Evolutionary conservation across 805 yeast species (phyloP).

Genomic region (Maudiozyma bulderi): DNA sequence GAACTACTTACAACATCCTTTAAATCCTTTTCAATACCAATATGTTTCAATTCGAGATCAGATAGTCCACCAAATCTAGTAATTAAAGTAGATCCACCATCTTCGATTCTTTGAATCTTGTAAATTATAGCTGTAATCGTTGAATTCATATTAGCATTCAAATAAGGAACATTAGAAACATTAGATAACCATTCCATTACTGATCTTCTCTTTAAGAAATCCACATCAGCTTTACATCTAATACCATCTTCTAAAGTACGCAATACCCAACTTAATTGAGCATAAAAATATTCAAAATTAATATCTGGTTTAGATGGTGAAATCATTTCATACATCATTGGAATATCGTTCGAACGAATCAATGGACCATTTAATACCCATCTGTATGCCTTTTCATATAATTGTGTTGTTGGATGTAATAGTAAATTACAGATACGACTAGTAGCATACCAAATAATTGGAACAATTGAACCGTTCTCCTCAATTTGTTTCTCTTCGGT

Average conservation of each 20-base stretch:
- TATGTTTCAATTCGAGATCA: slow-evolving; percentile 28
- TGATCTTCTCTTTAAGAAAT: slow-evolving; percentile 41
- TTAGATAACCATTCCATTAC: slow-evolving; percentile 62
- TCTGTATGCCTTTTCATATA: slow-evolving; percentile 62
- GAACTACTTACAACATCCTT: slow-evolving; percentile 10
- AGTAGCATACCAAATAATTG: slow-evolving; percentile 45
- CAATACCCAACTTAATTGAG: slow-evolving; percentile 60
- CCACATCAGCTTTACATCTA: slow-evolving; percentile 41
- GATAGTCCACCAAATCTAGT: slow-evolving; percentile 46
- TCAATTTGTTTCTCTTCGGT: slow-evolving; percentile 11
- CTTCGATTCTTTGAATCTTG: slow-evolving; percentile 42
- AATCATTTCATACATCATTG: slow-evolving; percentile 31
- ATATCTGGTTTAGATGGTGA: slow-evolving; percentile 15
- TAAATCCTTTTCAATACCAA: slow-evolving; percentile 7
- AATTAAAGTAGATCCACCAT: slow-evolving; percentile 48
- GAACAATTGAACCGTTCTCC: slow-evolving; percentile 26
- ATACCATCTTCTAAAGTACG: slow-evolving; percentile 40
- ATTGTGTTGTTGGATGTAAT: slow-evolving; percentile 58
- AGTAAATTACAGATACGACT: slow-evolving; percentile 50
- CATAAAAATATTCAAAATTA: slow-evolving; percentile 37
- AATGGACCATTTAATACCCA: slow-evolving; percentile 46
- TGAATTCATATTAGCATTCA: slow-evolving; percentile 32
- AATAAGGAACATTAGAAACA: slow-evolving; percentile 42
- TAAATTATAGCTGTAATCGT: slow-evolving; percentile 36
- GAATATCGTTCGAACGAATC: slow-evolving; percentile 35